Conservation (phyloP, 352 stramenopile genomes). For the Thalassiosira exigua region DNA sequence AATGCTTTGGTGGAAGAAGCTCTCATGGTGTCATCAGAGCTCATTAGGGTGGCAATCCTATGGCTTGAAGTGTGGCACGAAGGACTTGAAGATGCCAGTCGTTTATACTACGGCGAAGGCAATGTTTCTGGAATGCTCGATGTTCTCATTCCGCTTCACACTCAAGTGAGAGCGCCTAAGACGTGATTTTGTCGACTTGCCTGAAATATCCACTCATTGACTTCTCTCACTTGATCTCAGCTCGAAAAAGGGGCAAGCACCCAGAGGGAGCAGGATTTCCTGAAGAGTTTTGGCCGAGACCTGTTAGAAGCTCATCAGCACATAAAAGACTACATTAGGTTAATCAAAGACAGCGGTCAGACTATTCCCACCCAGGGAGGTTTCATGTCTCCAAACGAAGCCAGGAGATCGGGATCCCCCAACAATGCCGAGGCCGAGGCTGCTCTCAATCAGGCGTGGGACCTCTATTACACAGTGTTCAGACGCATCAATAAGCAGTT, state of each 20-base stretch:
- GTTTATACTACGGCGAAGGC: constrained; percentile 95
- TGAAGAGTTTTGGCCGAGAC: constrained; percentile 90
- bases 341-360: constrained; percentile 70
- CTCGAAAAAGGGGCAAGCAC: constrained; percentile 71
- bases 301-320: constrained; percentile 87
- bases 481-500: constrained; percentile 92
- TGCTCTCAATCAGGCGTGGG: constrained; percentile 95
- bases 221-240: constrained; percentile 21
- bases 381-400: constrained; percentile 59
- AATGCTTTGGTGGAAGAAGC: constrained; percentile 96
- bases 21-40: constrained; percentile 96
- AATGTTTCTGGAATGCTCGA: constrained; percentile 96
- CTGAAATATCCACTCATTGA: constrained; percentile 79
- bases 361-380: constrained; percentile 72
- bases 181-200: constrained; percentile 88
- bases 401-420: constrained; percentile 46
- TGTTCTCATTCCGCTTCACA: constrained; percentile 92
- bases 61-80: constrained; percentile 99
- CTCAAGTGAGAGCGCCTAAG: constrained; percentile 88
- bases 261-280: constrained; percentile 75
- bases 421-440: constrained; percentile 71
- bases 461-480: constrained; percentile 99
- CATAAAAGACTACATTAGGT: constrained; percentile 82
- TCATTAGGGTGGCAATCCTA: constrained; percentile 98
- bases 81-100: constrained; percentile 95